Conservation (phyloP, 495 filamentous ascomycete species). For the Aspergillus hancockii region DNA sequence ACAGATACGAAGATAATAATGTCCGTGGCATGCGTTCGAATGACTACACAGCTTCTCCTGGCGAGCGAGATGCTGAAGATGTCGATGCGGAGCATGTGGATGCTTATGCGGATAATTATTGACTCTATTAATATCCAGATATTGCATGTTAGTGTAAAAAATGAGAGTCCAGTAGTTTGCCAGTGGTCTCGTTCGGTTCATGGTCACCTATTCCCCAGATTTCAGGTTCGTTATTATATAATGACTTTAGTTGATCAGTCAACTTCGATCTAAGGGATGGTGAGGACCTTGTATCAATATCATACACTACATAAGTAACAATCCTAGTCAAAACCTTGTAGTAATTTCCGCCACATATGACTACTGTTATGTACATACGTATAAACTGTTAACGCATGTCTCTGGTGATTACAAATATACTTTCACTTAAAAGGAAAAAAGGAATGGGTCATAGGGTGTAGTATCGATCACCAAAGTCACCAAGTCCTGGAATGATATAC, state of each 20-base stretch:
- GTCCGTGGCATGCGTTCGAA: conserved; percentile 19
- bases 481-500: conserved; percentile 93
- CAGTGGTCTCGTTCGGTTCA: background rate
- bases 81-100: conserved; percentile 20
- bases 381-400: background rate
- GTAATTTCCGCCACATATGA: background rate
- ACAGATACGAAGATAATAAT: conserved; percentile 55
- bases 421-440: background rate
- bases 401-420: conserved; percentile 11
- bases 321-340: background rate
- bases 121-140: conserved; percentile 8
- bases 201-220: background rate
- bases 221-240: background rate
- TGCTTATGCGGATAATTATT: conserved; percentile 34
- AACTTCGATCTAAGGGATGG: background rate
- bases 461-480: conserved; percentile 95
- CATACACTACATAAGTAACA: background rate
- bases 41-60: conserved; percentile 15
- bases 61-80: conserved; percentile 22
- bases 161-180: conserved; percentile 9
- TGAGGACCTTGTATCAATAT: background rate
- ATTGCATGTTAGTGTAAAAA: conserved; percentile 16
- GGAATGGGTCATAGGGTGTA: conserved; percentile 76
- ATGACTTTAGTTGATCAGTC: background rate
- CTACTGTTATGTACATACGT: background rate